Conservation (phyloP, 768 basidiomycete genomes). For the Leccinum disarticulatum region DNA sequence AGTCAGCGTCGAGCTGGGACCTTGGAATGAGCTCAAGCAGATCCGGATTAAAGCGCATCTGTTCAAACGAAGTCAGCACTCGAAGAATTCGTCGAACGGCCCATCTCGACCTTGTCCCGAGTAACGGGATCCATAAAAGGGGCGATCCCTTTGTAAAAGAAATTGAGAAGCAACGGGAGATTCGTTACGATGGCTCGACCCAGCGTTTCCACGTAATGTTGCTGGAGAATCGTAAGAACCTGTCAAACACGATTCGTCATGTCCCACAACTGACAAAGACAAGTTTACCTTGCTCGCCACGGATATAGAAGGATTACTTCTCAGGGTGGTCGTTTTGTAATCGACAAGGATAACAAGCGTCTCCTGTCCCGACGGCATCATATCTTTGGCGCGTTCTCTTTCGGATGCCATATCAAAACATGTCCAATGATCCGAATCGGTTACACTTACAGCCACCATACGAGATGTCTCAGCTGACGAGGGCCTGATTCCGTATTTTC, state of each 20-base stretch:
- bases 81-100: not conserved
- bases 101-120: slow-evolving; percentile 67
- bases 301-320: slow-evolving; percentile 82
- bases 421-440: not conserved
- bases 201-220: slow-evolving; percentile 87
- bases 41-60: slow-evolving; percentile 91
- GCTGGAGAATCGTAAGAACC: slow-evolving; percentile 78
- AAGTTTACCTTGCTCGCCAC: slow-evolving; percentile 68
- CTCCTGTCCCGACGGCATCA: slow-evolving; percentile 85
- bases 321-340: slow-evolving; percentile 78
- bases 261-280: not conserved
- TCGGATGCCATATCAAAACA: slow-evolving; percentile 9
- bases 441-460: slow-evolving; percentile 75
- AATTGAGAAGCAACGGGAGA: slow-evolving; percentile 68
- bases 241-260: slow-evolving; percentile 16
- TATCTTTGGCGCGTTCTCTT: slow-evolving; percentile 86
- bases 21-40: slow-evolving; percentile 71
- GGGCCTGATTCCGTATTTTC: slow-evolving; percentile 81
- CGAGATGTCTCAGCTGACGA: slow-evolving; percentile 80
- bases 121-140: slow-evolving; percentile 90
- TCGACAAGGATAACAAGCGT: slow-evolving; percentile 82
- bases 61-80: not conserved
- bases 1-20: slow-evolving; percentile 78
- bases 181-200: slow-evolving; percentile 84
- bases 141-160: slow-evolving; percentile 81